phyloP scores from a whole-genome alignment of 108 stramenopile species.

The Thalassiosira profunda region DNA sequence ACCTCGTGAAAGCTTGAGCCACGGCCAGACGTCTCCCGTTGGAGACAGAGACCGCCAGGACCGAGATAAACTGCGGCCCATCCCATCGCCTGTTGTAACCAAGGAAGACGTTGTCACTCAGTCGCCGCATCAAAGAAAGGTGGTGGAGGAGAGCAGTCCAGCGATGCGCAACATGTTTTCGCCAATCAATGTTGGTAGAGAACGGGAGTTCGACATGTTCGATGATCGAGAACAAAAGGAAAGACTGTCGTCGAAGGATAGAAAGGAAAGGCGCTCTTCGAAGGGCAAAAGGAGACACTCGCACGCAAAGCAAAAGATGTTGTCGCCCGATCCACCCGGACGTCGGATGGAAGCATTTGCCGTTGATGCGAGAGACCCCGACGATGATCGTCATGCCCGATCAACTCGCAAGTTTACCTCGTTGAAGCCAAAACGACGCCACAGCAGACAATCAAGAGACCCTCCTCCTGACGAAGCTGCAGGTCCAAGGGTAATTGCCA shows the following conservation, averaged over 20 bases:
- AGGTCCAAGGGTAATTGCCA: background rate
- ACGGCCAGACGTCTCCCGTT: background rate
- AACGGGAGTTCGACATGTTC: background rate
- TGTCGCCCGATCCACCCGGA: conserved; percentile 7
- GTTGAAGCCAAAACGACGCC: background rate
- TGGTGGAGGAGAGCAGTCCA: background rate
- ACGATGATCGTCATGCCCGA: background rate
- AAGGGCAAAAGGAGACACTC: background rate
- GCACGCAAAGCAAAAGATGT: background rate
- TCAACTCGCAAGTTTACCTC: background rate
- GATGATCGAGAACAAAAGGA: too few relatives aligned
- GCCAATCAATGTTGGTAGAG: conserved; percentile 3
- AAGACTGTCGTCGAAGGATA: too few relatives aligned
- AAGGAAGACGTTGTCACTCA: background rate
- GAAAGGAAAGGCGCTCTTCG: background rate
- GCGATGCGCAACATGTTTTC: background rate
- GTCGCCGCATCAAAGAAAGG: background rate
- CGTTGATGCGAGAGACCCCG: background rate
- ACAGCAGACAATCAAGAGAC: background rate
- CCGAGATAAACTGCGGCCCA: too few relatives aligned
- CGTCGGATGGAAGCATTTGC: background rate
- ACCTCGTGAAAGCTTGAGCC: background rate
- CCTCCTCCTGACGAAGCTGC: background rate
- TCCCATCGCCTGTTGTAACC: too few relatives aligned
- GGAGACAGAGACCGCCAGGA: background rate